Evolutionary conservation across 768 basidiomycete species (phyloP).

Genomic region (Suillus alpinus): DNA sequence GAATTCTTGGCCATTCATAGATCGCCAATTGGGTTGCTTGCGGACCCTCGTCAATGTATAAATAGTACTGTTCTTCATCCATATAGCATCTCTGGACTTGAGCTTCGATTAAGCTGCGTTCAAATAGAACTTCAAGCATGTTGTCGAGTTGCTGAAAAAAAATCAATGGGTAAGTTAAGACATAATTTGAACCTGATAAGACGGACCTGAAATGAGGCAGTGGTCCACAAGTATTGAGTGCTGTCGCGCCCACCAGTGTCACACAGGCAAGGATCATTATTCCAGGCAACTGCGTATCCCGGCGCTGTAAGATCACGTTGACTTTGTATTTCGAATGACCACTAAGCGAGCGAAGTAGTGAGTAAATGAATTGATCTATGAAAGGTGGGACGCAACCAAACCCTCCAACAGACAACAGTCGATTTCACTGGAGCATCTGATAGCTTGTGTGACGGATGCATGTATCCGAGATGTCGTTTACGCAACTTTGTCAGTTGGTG

Average conservation of each 20-base stretch:
- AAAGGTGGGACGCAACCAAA: background rate
- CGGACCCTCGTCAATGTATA: constrained; percentile 21
- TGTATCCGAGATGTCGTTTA: background rate
- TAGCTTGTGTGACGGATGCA: background rate
- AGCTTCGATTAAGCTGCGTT: constrained; percentile 15
- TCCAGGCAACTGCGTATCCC: constrained; percentile 5
- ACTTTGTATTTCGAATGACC: background rate
- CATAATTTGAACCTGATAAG: background rate
- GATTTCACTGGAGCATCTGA: background rate
- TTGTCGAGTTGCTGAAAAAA: constrained; percentile 19
- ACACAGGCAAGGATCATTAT: background rate
- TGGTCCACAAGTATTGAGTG: constrained; percentile 23
- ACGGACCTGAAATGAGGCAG: constrained; percentile 25
- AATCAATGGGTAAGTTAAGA: background rate
- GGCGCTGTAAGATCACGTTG: background rate
- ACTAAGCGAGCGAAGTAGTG: background rate
- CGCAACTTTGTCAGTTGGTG: background rate
- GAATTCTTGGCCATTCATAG: constrained; percentile 20
- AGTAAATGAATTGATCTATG: background rate
- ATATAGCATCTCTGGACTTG: constrained; percentile 23
- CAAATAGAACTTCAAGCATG: constrained; percentile 17
- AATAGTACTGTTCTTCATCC: constrained; percentile 22
- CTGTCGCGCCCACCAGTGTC: constrained; percentile 25
- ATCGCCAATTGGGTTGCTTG: constrained; percentile 19
- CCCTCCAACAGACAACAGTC: background rate